phyloP scores from a whole-genome alignment of 192 early-diverging fungal species.

The Coemansia javaensis region DNA sequence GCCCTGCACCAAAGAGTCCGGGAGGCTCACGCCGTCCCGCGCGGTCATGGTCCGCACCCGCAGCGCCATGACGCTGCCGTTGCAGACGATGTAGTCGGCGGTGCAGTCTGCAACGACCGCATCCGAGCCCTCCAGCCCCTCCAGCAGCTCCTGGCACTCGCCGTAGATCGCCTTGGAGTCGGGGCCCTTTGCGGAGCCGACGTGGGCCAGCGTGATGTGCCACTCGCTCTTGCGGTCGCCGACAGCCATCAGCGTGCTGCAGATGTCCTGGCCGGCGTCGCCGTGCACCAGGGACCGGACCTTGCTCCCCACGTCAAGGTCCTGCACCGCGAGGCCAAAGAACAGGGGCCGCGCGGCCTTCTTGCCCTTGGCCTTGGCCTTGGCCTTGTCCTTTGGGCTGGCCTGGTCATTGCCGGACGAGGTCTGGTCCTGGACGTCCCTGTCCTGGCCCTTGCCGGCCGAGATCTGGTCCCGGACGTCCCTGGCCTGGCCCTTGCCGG shows the following conservation, averaged over 20 bases:
- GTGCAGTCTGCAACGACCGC: slow-evolving; percentile 12
- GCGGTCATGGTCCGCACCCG: slow-evolving; percentile 21
- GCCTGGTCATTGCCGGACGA: too few relatives aligned
- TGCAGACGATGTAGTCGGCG: slow-evolving; percentile 54
- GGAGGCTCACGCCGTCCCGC: slow-evolving; percentile 1
- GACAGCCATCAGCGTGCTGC: slow-evolving; percentile 4
- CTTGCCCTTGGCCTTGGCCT: too few relatives aligned
- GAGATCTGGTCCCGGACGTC: too few relatives aligned
- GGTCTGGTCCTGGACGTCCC: too few relatives aligned
- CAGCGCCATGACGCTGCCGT: slow-evolving; percentile 38
- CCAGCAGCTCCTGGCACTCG: slow-evolving; percentile 13
- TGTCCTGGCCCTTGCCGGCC: too few relatives aligned
- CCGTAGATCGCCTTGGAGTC: slow-evolving; percentile 25
- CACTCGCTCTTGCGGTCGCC: slow-evolving; percentile 8
- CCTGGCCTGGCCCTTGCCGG: too few relatives aligned
- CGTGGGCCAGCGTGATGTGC: slow-evolving; percentile 57
- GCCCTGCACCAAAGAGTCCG: slow-evolving; percentile 4
- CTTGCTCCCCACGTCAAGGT: slow-evolving; percentile 12
- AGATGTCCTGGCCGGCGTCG: slow-evolving; percentile 16
- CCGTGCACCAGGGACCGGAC: slow-evolving; percentile 15
- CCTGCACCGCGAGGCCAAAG: slow-evolving; percentile 22
- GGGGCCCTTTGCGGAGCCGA: slow-evolving; percentile 6
- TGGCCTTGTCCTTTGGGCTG: too few relatives aligned
- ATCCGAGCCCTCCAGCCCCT: not conserved
- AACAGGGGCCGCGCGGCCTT: too few relatives aligned